A percentile compares a stretch with the other conserved stretches of the same genome.
phyloP scores from a whole-genome alignment of 805 yeast species.

The Kazachstania martiniae region DNA sequence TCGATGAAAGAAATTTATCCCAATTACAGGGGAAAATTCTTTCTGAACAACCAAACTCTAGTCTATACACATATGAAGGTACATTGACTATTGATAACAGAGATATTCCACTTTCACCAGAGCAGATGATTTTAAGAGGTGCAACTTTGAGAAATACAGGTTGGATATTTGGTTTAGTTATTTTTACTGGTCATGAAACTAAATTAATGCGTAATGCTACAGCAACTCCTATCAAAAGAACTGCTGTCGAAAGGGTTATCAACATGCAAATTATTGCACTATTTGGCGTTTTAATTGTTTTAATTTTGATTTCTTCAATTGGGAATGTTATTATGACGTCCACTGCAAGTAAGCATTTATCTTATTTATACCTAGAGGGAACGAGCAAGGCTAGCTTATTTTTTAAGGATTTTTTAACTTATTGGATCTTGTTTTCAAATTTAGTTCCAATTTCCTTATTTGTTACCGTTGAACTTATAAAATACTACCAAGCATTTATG shows the following conservation, averaged over 20 bases:
- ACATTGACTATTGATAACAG: conserved; percentile 47
- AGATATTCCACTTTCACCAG: conserved; percentile 71
- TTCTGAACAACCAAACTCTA: conserved; percentile 90
- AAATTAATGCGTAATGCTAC: conserved; percentile 97
- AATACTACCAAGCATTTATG: conserved; percentile 89
- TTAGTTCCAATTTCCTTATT: conserved; percentile 95
- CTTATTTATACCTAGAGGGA: conserved; percentile 60
- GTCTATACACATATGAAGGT: conserved; percentile 91
- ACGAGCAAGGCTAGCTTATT: conserved; percentile 60
- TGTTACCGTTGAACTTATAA: conserved; percentile 92
- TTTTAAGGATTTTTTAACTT: conserved; percentile 80
- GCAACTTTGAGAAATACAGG: conserved; percentile 91
- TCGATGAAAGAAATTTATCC: conserved; percentile 51
- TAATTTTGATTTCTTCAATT: conserved; percentile 70
- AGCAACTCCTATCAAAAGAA: conserved; percentile 93
- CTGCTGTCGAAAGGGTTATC: conserved; percentile 93
- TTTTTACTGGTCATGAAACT: conserved; percentile 97
- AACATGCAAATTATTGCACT: conserved; percentile 85
- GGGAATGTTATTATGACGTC: conserved; percentile 75
- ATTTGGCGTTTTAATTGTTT: conserved; percentile 64
- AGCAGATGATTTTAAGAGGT: conserved; percentile 86
- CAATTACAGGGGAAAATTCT: conserved; percentile 47
- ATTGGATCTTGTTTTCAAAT: conserved; percentile 93
- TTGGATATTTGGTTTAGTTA: conserved; percentile 89
- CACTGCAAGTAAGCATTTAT: conserved; percentile 35